Evolutionary conservation across 306 rosid species (phyloP), one percentile per base, ranked within the genome.

Genomic region (Cucurbita pepo): DNA sequence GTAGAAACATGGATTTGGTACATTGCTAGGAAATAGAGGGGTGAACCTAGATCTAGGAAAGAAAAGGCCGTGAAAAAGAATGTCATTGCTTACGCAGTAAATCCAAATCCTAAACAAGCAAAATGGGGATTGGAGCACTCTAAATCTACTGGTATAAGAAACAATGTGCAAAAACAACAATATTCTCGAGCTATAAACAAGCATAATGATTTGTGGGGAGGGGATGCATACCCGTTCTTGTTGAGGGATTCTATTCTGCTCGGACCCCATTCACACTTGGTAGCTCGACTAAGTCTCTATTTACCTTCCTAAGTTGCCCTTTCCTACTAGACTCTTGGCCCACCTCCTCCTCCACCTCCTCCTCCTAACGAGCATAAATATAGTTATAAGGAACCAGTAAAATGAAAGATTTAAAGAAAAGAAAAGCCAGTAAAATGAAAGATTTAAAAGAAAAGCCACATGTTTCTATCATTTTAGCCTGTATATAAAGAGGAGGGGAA

Each of bases 161-260:
- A 44, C 38, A 65, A 65, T 10, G 53, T 10, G 10, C 71, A 66
- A 44, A 21, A 65, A 11, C 55, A 9, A 21, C n/a, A 30, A 65
- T 44, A 60, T 60, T 18, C 63, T 12, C 10, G 56, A 40, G 66
- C 7, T 53, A 72, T 36, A 72, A 54, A 52, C 2, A 15, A 51
- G 22, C 0, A 3, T 16, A 70, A 70, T n/a, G 64, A 21, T 14
- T 36, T 8, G 40, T 19, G 55, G 64, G 64, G 38, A 72, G 10
- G 61, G 61, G 58, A 52, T 19, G 71, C 79, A 51, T 90, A 90
- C 96, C 89, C 96, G 84, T 86, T 90, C 98, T 43, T 81, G 93
- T 56, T 86, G 93, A 77, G 96, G 96, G 83, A 88, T 85, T 81
- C 96, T 84, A 77, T 88, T 88, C 80, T 92, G 98, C 84, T 93